phyloP scores from a whole-genome alignment of 345 rosid genomes.

The Eucalyptus victrix region DNA sequence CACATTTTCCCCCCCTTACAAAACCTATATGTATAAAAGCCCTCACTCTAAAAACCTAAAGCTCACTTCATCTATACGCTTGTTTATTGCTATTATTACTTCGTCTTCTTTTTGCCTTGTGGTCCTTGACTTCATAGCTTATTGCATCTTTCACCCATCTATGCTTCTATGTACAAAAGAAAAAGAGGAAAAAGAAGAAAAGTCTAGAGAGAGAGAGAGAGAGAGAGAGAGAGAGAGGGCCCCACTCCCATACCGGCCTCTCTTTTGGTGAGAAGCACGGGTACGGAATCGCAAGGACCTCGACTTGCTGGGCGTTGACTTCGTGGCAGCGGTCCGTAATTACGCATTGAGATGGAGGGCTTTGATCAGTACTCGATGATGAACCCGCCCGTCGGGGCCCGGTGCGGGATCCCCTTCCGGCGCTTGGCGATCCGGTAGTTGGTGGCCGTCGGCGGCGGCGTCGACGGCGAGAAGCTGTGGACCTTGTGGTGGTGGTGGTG shows the following conservation, averaged over 20 bases:
- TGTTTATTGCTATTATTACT: neutral
- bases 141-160: neutral
- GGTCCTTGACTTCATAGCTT: neutral
- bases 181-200: neutral
- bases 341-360: neutral
- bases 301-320: neutral
- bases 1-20: neutral
- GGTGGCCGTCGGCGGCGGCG: constrained; percentile 64
- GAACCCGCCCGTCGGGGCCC: constrained; percentile 86
- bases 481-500: constrained; percentile 3
- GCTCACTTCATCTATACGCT: neutral
- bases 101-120: neutral
- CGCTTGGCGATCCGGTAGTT: constrained; percentile 49
- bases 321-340: neutral
- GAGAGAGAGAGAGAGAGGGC: too few relatives aligned
- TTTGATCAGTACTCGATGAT: constrained; percentile 51
- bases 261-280: neutral
- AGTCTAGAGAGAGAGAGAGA: neutral
- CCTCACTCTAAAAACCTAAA: neutral
- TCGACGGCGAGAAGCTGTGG: constrained; percentile 69
- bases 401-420: constrained; percentile 90
- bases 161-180: neutral
- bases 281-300: neutral
- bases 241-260: neutral
- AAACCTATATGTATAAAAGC: neutral